Percentiles rank a stretch among this genome's conserved stretches.
phyloP scores from a whole-genome alignment of 768 basidiomycete species.

The Pleurotus giganteus region DNA sequence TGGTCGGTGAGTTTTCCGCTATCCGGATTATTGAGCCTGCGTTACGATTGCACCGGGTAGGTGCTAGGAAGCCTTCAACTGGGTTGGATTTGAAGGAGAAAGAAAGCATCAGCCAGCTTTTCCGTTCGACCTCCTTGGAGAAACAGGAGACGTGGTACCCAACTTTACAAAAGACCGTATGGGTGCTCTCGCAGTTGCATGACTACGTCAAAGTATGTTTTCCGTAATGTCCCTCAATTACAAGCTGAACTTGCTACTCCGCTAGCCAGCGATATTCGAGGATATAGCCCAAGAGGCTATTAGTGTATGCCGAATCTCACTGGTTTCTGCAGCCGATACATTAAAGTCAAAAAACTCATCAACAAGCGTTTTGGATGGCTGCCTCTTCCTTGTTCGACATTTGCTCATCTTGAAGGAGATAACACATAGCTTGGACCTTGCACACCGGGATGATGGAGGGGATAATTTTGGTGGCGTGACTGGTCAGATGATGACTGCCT shows the following conservation, averaged over 20 bases:
- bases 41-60: conserved; percentile 23
- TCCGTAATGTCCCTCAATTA: not conserved
- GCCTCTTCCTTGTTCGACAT: conserved; percentile 89
- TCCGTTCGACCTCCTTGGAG: conserved; percentile 67
- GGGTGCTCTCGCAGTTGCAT: conserved; percentile 88
- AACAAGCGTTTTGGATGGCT: conserved; percentile 58
- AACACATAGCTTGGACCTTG: conserved; percentile 69
- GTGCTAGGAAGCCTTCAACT: conserved; percentile 39
- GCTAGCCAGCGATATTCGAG: conserved; percentile 89
- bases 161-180: conserved; percentile 81
- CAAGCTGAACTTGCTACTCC: not conserved
- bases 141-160: conserved; percentile 91
- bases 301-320: conserved; percentile 75
- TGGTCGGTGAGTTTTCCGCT: conserved; percentile 52
- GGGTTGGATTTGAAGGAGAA: conserved; percentile 59
- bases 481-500: conserved; percentile 34
- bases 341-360: conserved; percentile 50
- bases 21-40: conserved; percentile 6
- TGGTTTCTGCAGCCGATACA: conserved; percentile 68
- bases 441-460: conserved; percentile 42
- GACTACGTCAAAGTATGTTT: conserved; percentile 83
- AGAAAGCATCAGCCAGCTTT: conserved; percentile 65
- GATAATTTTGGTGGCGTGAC: conserved; percentile 54
- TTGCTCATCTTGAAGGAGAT: conserved; percentile 91
- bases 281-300: conserved; percentile 96